These are phyloP conservation scores for Globisporangium rhizosaccharum DNA, from an alignment of 352 stramenopile genomes.

Conservation along the genomic window DNA sequence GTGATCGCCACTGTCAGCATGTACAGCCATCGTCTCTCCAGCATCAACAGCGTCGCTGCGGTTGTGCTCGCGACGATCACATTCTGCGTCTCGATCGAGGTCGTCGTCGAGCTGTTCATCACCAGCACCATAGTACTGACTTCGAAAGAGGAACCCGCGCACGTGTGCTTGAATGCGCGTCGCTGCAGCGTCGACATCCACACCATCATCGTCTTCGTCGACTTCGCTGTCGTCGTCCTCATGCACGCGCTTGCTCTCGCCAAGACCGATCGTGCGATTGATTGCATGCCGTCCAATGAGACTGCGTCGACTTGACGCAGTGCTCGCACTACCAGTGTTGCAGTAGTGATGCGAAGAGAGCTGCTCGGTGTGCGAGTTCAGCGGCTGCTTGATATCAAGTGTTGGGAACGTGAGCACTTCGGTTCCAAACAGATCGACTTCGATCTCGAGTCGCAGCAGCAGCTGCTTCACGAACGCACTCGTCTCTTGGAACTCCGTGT, in stretches of 20 bases:
- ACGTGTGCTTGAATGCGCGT: slow-evolving; percentile 11
- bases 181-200: neutral
- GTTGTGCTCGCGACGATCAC: neutral
- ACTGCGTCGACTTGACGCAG: neutral
- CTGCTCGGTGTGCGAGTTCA: slow-evolving; percentile 10
- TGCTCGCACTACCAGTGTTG: neutral
- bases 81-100: neutral
- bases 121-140: slow-evolving; percentile 8
- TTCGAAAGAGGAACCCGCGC: slow-evolving; percentile 13
- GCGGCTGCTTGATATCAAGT: slow-evolving; percentile 22
- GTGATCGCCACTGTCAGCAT: neutral
- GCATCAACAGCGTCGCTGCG: neutral
- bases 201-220: neutral
- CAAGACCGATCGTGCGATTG: neutral
- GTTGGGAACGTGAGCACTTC: slow-evolving; percentile 50
- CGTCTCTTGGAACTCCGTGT: slow-evolving; percentile 1
- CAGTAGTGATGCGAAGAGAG: no score
- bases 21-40: neutral
- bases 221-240: neutral
- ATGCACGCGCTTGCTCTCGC: neutral
- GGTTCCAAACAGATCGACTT: slow-evolving; percentile 48
- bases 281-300: neutral
- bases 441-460: slow-evolving; percentile 35
- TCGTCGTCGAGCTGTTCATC: neutral
- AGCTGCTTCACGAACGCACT: slow-evolving; percentile 28